Conservation (phyloP, 768 basidiomycete genomes). For the Boletus coccyginus region DNA sequence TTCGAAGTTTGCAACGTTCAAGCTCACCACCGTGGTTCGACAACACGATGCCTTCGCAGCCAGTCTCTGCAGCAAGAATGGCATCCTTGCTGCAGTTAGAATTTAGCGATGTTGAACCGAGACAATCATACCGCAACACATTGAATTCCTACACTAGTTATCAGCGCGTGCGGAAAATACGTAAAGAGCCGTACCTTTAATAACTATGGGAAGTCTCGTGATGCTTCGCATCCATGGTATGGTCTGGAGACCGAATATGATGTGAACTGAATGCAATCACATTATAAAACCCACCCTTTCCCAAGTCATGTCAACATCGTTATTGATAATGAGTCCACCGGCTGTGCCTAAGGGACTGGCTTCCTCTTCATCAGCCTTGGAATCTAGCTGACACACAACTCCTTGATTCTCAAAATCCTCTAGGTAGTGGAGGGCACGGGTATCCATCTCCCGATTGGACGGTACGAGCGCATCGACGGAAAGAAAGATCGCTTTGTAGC, state of each 20-base stretch:
- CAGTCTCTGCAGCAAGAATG: conserved; percentile 76
- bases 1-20: background rate
- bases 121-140: conserved; percentile 53
- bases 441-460: conserved; percentile 78
- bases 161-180: conserved; percentile 5
- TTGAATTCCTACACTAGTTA: conserved; percentile 53
- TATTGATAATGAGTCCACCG: conserved; percentile 60
- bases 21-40: conserved; percentile 85
- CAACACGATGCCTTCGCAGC: conserved; percentile 83
- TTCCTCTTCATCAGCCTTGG: conserved; percentile 32
- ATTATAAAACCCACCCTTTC: conserved; percentile 43
- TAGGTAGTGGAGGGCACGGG: conserved; percentile 53
- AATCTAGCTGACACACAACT: conserved; percentile 18
- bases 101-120: background rate
- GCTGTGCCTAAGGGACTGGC: conserved; percentile 58
- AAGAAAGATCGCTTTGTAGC: conserved; percentile 86
- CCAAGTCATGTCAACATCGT: conserved; percentile 79
- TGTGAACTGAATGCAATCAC: background rate
- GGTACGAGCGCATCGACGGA: conserved; percentile 88
- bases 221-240: conserved; percentile 75
- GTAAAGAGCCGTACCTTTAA: conserved; percentile 53
- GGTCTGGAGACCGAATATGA: conserved; percentile 41
- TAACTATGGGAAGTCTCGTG: conserved; percentile 66
- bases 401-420: conserved; percentile 53
- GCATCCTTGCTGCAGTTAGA: conserved; percentile 59